Conservation (phyloP, 2,329 filamentous ascomycete genomes). For the Dactylellina haptotyla region DNA sequence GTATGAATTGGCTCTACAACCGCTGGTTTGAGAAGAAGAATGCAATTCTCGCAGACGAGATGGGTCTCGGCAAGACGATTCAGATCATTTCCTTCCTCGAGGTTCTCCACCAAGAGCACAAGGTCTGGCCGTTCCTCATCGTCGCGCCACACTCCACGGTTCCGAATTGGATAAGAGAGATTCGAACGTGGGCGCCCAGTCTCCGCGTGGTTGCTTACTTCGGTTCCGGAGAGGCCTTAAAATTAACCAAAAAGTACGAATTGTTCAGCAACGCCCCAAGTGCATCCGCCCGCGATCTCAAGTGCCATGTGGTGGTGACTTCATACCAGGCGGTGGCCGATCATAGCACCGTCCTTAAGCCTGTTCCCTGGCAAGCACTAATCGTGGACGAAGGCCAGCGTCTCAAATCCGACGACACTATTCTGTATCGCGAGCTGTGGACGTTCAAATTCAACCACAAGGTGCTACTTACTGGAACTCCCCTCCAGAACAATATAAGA, state of each 20-base stretch:
- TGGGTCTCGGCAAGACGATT: slow-evolving; percentile 97
- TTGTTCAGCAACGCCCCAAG: slow-evolving; percentile 73
- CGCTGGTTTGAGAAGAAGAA: slow-evolving; percentile 86
- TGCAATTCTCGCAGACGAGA: slow-evolving; percentile 93
- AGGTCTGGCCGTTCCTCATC: slow-evolving; percentile 90
- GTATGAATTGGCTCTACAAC: slow-evolving; percentile 79
- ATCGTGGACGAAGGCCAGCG: slow-evolving; percentile 96
- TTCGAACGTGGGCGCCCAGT: slow-evolving; percentile 89
- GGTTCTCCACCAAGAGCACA: slow-evolving; percentile 63
- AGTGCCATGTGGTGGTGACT: slow-evolving; percentile 90
- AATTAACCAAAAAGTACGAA: slow-evolving; percentile 79
- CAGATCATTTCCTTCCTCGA: slow-evolving; percentile 64
- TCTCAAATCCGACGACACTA: slow-evolving; percentile 88
- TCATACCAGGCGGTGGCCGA: slow-evolving; percentile 92
- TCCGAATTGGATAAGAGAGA: slow-evolving; percentile 84
- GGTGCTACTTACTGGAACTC: slow-evolving; percentile 84
- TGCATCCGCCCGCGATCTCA: slow-evolving; percentile 70
- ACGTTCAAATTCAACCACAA: slow-evolving; percentile 82
- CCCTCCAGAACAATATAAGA: slow-evolving; percentile 91
- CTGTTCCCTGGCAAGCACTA: slow-evolving; percentile 83
- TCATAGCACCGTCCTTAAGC: slow-evolving; percentile 72
- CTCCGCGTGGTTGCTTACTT: slow-evolving; percentile 93
- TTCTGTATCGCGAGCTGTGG: slow-evolving; percentile 79
- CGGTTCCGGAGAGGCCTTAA: slow-evolving; percentile 77
- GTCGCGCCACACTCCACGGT: slow-evolving; percentile 95